Evolutionary conservation across 2,329 filamentous ascomycete species (phyloP), one percentile per base, ranked within the genome.

Genomic region (Coleophoma crateriformis): DNA sequence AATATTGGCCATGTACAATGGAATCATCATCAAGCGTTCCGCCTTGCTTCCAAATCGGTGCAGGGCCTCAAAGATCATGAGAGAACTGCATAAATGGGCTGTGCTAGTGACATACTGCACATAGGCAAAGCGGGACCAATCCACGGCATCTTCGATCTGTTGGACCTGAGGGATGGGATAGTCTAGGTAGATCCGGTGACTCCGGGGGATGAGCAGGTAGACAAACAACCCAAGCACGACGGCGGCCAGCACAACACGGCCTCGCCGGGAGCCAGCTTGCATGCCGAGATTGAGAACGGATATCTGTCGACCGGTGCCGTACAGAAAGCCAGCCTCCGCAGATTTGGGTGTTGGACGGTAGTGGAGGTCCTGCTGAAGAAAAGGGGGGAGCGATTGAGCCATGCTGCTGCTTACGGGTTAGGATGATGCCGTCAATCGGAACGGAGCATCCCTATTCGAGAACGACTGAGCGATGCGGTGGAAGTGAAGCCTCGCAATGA

Each of bases 21-120:
- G 38, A 15, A 48, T 47, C 64, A 78, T 66, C 56, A 78, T 64
- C 2, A 76, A 61, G 2, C 71, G 65, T 13, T 73, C 70, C 3
- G 73, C 70, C 38, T 66, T 69, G 51, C 71, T 76, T 7, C 64
- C 61, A 0, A 76, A 54, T 1, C 67, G 62, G 15, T 68, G 58
- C 7, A 78, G 49, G 1, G 65, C 67, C 51, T 75, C 73, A 47
- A 77, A 75, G 2, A 76, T 63, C 73, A 78, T 75, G 41, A 77
- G 63, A 0, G 74, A 71, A 57, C 76, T 77, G 55, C 75, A 78
- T 2, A 78, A 63, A 49, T 76, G 74, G 0, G 68, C 67, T 33
- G 64, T 62, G n/a, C 70, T 64, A 1, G 75, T 78, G 34, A 70
- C 74, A 60, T 78, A 78, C 56, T 75, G 72, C 1, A 69, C 68